These are phyloP conservation scores for Kwoniella bestiolae DNA, from an alignment of 768 basidiomycete species.

Conservation along the genomic window DNA sequence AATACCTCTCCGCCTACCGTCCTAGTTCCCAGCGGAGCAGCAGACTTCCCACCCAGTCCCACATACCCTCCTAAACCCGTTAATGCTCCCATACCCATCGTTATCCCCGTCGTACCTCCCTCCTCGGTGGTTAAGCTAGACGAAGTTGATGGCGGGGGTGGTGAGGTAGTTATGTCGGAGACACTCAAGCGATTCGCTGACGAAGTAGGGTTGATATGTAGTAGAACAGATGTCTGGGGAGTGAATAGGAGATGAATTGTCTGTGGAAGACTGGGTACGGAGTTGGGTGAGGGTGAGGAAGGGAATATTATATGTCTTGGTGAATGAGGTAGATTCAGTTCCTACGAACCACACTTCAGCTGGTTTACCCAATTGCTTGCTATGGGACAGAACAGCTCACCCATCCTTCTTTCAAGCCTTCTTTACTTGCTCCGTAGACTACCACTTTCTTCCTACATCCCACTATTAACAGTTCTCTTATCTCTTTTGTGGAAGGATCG, in stretches of 20 bases:
- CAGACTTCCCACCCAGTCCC: conserved; percentile 48
- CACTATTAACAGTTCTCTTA: conserved; percentile 72
- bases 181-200: conserved; percentile 35
- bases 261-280: conserved; percentile 68
- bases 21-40: conserved; percentile 40
- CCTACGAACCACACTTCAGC: conserved; percentile 66
- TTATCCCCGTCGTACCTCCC: conserved; percentile 16
- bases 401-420: conserved; percentile 66
- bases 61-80: conserved; percentile 57
- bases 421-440: conserved; percentile 83
- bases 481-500: conserved; percentile 32
- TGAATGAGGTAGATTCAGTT: conserved; percentile 82
- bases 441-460: conserved; percentile 85
- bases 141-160: conserved; percentile 30
- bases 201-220: conserved; percentile 39
- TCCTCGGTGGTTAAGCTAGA: not conserved
- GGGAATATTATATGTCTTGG: conserved; percentile 83
- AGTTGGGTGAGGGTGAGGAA: conserved; percentile 71
- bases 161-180: conserved; percentile 34
- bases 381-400: conserved; percentile 76
- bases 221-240: conserved; percentile 42
- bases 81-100: conserved; percentile 45
- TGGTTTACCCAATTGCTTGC: conserved; percentile 60
- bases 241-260: conserved; percentile 68
- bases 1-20: conserved; percentile 48